Evolutionary conservation across 78 protist genomes (phyloP).

Genomic region (Cavenderia fasciculata): DNA sequence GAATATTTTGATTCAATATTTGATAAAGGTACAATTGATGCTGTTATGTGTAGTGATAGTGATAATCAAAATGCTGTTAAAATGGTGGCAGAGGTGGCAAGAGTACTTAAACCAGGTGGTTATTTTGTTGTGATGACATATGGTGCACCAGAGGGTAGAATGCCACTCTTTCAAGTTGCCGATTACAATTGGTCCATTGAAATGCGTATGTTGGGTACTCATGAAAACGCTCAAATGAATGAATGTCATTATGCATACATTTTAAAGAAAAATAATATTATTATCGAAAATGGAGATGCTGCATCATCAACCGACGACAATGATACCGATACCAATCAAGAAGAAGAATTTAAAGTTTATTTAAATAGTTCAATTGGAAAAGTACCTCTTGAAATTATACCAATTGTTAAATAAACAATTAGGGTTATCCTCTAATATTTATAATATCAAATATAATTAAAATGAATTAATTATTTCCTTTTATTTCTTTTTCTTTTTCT

Average conservation of each 20-base stretch:
- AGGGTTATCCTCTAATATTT: too few relatives aligned
- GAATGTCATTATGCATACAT: conserved; percentile 66
- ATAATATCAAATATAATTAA: too few relatives aligned
- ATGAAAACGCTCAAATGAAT: background rate
- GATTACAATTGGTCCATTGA: conserved; percentile 9
- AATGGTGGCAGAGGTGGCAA: conserved; percentile 48
- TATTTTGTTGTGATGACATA: conserved; percentile 67
- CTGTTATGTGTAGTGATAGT: conserved; percentile 56
- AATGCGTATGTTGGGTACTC: conserved; percentile 30
- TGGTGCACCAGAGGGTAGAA: conserved; percentile 55
- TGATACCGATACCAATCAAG: background rate
- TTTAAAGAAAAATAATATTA: background rate
- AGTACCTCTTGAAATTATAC: conserved; percentile 45
- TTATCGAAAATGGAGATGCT: background rate
- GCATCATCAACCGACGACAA: background rate
- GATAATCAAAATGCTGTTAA: conserved; percentile 34
- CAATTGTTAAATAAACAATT: background rate
- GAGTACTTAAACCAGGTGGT: conserved; percentile 78
- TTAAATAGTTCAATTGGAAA: conserved; percentile 41
- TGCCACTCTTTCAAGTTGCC: conserved; percentile 21
- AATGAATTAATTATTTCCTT: too few relatives aligned
- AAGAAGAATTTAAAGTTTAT: background rate
- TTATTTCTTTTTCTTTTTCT: too few relatives aligned
- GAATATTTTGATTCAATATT: conserved; percentile 32
- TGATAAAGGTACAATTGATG: conserved; percentile 81